Evolutionary conservation across 2,329 filamentous ascomycete species (phyloP), one percentile per base, ranked within the genome.

Genomic region (Stylonectria norvegica): DNA sequence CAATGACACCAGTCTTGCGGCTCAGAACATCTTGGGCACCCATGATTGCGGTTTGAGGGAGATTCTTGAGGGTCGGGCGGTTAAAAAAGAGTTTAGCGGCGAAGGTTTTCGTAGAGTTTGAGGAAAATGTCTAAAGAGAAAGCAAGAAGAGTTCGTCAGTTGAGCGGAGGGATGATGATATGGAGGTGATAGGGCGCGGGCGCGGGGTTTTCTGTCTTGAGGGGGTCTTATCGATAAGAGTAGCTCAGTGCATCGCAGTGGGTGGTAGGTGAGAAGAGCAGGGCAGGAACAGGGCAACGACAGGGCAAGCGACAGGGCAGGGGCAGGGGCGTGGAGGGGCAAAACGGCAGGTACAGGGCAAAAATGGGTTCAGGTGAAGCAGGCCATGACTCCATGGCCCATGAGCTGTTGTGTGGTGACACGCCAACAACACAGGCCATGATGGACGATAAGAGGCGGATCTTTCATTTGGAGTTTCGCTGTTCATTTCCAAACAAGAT

Each of bases 1-100:
- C 71, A 61, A 76, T 73, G 64, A 76, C 72, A 53, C 72, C 72
- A 47, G 71, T 57, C 68, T 75, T 75, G 55, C 72, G 68, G 62
- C 66, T 72, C 49, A 76, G 63, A 49, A 71, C 68, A 52, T 66
- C 64, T 40, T 54, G 56, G 41, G 38, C 58, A 59, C 64, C 64
- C 65, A 68, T 68, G 36, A 36, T 65, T 58, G 57, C 54, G 51
- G 49, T 56, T 45, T 42, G 22, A 23, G 39, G 31, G 29, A 35
- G 44, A n/a, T n/a, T n/a, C n/a, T n/a, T n/a, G n/a, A n/a, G n/a
- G n/a, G n/a, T 47, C 38, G 34, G 36, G 19, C 40, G 51, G 53
- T 30, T 52, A 40, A 50, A 45, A 35, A 37, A 27, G 45, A 42
- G 38, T 36, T 38, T 34, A 36, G 33, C 17, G 22, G 20, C 35